These are phyloP conservation scores for Athelia psychrophila DNA, from an alignment of 1,284 basidiomycete genomes.

Conservation along the genomic window DNA sequence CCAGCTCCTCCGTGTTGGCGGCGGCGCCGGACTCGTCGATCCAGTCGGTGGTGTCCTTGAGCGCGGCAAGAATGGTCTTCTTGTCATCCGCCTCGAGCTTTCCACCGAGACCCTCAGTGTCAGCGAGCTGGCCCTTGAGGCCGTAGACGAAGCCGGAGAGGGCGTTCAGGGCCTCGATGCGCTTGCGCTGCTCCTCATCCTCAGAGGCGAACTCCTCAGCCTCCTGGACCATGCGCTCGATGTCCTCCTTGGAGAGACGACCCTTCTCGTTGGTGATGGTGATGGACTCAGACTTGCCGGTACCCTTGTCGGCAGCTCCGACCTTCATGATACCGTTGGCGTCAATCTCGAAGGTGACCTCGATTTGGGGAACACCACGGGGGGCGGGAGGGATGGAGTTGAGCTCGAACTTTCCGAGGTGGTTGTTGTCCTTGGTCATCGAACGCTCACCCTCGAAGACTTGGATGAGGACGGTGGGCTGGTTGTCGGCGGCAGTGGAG, in stretches of 20 bases:
- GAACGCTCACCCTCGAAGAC: constrained; percentile 96
- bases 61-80: constrained; percentile 76
- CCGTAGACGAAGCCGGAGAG: constrained; percentile 80
- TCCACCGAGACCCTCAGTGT: constrained; percentile 88
- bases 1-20: constrained; percentile 84
- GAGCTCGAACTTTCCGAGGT: constrained; percentile 95
- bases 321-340: constrained; percentile 93
- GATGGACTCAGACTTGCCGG: constrained; percentile 87
- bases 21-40: constrained; percentile 78
- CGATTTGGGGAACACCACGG: constrained; percentile 93
- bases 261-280: constrained; percentile 88
- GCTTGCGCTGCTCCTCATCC: constrained; percentile 86
- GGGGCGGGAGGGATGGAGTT: constrained; percentile 92
- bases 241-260: constrained; percentile 83
- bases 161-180: constrained; percentile 83
- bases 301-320: constrained; percentile 87
- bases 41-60: constrained; percentile 94
- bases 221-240: constrained; percentile 89
- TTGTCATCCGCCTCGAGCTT: constrained; percentile 89
- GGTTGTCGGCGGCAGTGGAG: constrained; percentile 95
- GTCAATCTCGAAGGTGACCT: constrained; percentile 94
- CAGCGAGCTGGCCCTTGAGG: constrained; percentile 83
- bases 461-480: constrained; percentile 87
- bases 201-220: constrained; percentile 89
- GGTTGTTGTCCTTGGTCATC: constrained; percentile 97